Conservation (phyloP, 768 basidiomycete genomes). For the Polyporus arcularius region DNA sequence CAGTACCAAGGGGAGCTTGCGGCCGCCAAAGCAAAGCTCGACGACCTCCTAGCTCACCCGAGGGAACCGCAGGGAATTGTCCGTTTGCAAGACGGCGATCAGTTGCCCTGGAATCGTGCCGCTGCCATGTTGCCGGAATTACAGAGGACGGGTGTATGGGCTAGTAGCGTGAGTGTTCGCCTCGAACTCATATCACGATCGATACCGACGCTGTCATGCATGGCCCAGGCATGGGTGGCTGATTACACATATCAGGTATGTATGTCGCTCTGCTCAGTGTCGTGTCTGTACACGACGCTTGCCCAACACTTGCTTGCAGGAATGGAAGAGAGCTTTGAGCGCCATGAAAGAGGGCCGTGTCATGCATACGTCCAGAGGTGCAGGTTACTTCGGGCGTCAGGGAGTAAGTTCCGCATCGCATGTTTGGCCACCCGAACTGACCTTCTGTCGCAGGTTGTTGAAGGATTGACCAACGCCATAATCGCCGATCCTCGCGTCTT, state of each 20-base stretch:
- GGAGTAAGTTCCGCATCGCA: neutral
- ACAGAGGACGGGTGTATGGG: neutral
- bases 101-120: slow-evolving; percentile 22
- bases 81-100: neutral
- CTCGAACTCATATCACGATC: neutral
- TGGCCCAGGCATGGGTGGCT: neutral
- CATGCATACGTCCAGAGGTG: too few relatives aligned
- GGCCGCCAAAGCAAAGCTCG: neutral
- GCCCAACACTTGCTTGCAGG: too few relatives aligned
- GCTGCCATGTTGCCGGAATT: neutral
- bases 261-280: too few relatives aligned
- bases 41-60: neutral
- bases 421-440: neutral
- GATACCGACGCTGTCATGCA: neutral
- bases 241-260: too few relatives aligned
- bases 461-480: slow-evolving; percentile 27
- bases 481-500: slow-evolving; percentile 29
- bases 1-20: slow-evolving; percentile 28
- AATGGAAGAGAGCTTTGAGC: too few relatives aligned
- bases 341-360: too few relatives aligned
- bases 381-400: neutral
- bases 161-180: neutral
- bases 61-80: neutral
- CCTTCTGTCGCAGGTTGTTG: slow-evolving; percentile 17
- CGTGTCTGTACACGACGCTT: too few relatives aligned